Evolutionary conservation across 148 eudicot species (phyloP), one percentile per base, ranked within the genome.

Genomic region (Hydrangea macrophylla): DNA sequence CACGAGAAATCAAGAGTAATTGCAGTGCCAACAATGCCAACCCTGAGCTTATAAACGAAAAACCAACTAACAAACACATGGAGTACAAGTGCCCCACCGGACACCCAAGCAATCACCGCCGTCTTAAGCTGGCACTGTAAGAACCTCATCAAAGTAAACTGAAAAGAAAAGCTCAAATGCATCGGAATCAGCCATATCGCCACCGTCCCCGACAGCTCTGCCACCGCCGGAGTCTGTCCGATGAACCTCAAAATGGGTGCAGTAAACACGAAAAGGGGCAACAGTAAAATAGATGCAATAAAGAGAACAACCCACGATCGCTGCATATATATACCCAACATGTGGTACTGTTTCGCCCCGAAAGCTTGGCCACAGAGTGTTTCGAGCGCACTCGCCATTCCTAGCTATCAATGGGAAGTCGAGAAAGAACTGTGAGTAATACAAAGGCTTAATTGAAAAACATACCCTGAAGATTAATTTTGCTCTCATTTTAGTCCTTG

Each of bases 101-200:
- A 58, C 25, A 84, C 80, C 80, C 75, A 81, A 40, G 85, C 85
- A 44, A 88, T 75, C 30, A 85, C 77, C 0, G 57, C 77, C 2
- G 67, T 81, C 75, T 81, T 88, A 3, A 82, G 72, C 68, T 88
- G 92, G 76, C 87, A 75, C 54, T 88, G 92, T 33, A 88, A 65
- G 68, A 80, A 88, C 61, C 84, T 83, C 28, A 75, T 72, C 57
- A 85, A 36, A 5, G 92, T 68, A 69, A 85, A 82, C 35, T 78
- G 87, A 70, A 87, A 82, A 12, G 69, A 80, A 60, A 88, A 85
- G 79, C 87, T 83, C 35, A 81, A 64, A 42, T 82, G 87, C 79
- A 74, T 54, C 15, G 82, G 82, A 37, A 79, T 75, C 50, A 75
- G 25, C 69, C 78, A 75, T 28, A 75, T 7, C 5, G 79, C 82